Evolutionary conservation across 352 stramenopile species (phyloP).

Genomic region (Phytopythium vexans): DNA sequence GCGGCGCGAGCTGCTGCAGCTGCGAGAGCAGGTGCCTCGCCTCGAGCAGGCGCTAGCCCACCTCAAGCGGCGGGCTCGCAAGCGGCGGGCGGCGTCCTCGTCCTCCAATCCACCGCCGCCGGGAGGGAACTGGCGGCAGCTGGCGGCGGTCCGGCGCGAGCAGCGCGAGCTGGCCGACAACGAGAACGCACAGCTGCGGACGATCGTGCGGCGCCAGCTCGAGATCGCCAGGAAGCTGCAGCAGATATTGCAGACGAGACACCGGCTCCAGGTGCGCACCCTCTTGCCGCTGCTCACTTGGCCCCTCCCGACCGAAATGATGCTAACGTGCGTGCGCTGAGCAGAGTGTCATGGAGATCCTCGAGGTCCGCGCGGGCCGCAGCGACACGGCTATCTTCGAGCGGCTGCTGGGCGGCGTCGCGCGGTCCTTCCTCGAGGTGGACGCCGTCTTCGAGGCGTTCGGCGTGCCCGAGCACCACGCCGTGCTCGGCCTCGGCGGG

Average conservation of each 20-base stretch:
- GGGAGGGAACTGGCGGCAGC: conserved; percentile 29
- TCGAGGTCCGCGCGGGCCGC: conserved; percentile 23
- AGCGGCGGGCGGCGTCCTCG: conserved; percentile 9
- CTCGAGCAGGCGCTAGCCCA: conserved; percentile 5
- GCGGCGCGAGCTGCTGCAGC: conserved; percentile 3
- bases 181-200: conserved; percentile 51
- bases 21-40: conserved; percentile 3
- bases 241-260: conserved; percentile 31
- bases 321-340: neutral
- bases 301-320: no score
- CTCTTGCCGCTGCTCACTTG: conserved; percentile 14
- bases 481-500: neutral
- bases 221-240: conserved; percentile 51
- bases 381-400: conserved; percentile 13
- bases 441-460: conserved; percentile 5
- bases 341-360: conserved; percentile 16
- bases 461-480: neutral
- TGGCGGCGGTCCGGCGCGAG: conserved; percentile 31
- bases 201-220: conserved; percentile 51
- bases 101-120: conserved; percentile 11
- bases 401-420: conserved; percentile 4
- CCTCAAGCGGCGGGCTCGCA: conserved; percentile 12
- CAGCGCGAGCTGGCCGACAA: conserved; percentile 40
- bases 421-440: conserved; percentile 5
- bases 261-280: conserved; percentile 17